A percentile compares a stretch with the other conserved stretches of the same genome.
These are phyloP conservation scores for Batrachochytrium dendrobatidis DNA, from an alignment of 371 early-diverging fungal genomes.

Conservation along the genomic window DNA sequence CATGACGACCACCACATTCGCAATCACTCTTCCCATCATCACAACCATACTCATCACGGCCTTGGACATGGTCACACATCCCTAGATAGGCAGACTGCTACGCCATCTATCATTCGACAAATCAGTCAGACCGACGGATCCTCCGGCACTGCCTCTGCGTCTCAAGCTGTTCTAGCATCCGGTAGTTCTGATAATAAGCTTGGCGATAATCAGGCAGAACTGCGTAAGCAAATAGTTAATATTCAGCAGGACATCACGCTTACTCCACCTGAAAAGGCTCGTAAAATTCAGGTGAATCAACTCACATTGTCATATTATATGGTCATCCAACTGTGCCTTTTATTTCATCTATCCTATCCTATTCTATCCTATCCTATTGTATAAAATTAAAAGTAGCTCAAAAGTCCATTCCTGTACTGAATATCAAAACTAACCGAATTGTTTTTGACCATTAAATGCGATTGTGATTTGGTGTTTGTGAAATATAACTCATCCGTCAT, in stretches of 20 bases:
- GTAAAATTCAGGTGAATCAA: constrained; percentile 53
- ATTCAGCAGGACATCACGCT: constrained; percentile 51
- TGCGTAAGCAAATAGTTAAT: constrained; percentile 47
- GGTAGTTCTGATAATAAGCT: background rate
- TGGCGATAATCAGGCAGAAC: constrained; percentile 19
- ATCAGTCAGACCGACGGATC: background rate
- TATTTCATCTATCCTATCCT: background rate
- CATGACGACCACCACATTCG: background rate
- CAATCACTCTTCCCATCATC: background rate
- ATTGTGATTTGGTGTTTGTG: no score
- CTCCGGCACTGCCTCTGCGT: background rate
- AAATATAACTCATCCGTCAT: no score
- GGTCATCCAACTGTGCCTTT: background rate
- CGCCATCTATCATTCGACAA: background rate
- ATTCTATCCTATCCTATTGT: no score
- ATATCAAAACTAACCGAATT: no score
- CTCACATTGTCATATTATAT: background rate
- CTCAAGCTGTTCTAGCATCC: background rate
- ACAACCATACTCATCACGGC: background rate
- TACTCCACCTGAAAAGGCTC: constrained; percentile 57
- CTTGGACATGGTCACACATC: background rate
- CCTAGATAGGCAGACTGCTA: background rate
- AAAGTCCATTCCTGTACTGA: no score
- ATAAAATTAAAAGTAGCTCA: no score
- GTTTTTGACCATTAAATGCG: background rate